phyloP scores from a whole-genome alignment of 495 filamentous ascomycete genomes.

The Aspergillus asperescens region DNA sequence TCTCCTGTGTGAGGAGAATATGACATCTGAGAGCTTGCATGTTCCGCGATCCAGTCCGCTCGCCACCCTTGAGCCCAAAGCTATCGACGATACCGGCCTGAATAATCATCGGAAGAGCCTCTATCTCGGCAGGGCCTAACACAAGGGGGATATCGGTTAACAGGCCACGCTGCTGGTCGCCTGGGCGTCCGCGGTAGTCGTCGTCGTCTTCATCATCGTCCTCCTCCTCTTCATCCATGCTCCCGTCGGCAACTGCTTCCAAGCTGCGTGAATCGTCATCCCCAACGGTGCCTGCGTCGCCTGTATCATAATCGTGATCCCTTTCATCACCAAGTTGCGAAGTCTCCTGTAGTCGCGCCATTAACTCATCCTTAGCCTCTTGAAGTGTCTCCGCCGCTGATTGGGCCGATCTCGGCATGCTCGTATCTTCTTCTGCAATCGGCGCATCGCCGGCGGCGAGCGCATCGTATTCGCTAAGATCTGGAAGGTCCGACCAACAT shows the following conservation, averaged over 20 bases:
- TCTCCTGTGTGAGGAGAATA: conserved; percentile 78
- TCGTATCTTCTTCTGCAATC: conserved; percentile 45
- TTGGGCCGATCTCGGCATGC: conserved; percentile 48
- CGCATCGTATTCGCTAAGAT: conserved; percentile 38
- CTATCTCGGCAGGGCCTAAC: conserved; percentile 86
- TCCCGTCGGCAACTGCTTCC: conserved; percentile 46
- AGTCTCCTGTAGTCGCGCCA: conserved; percentile 49
- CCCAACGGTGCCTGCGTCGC: conserved; percentile 43
- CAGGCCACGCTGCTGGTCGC: conserved; percentile 78
- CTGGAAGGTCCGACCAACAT: conserved; percentile 46
- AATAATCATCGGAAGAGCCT: conserved; percentile 90
- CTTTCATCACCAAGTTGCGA: conserved; percentile 41
- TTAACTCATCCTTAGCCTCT: conserved; percentile 55
- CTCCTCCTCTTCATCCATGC: conserved; percentile 54
- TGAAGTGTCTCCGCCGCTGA: conserved; percentile 51
- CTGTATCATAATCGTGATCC: conserved; percentile 43
- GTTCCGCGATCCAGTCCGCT: conserved; percentile 62
- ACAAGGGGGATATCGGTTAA: conserved; percentile 93
- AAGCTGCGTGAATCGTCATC: conserved; percentile 46
- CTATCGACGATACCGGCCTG: conserved; percentile 75
- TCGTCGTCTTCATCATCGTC: conserved; percentile 73
- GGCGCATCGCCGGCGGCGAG: conserved; percentile 31
- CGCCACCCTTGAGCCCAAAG: conserved; percentile 41
- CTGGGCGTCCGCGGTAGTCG: conserved; percentile 75
- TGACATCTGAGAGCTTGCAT: conserved; percentile 83